Evolutionary conservation across 352 stramenopile genomes (phyloP).

Genomic region (Elongisporangium prolatum): DNA sequence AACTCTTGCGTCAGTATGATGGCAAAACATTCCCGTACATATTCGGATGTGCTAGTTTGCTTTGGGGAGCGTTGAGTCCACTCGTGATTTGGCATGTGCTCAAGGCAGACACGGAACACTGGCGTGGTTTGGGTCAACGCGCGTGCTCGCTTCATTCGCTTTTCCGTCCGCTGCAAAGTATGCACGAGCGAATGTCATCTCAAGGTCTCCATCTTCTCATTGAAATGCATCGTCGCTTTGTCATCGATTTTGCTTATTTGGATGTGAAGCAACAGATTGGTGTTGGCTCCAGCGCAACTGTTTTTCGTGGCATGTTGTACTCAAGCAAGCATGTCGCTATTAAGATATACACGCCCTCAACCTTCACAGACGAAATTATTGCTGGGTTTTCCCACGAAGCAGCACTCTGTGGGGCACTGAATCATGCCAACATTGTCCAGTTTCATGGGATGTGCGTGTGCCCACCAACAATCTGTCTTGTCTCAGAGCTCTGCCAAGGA

Average conservation of each 20-base stretch:
- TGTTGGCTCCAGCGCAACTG: conserved; percentile 33
- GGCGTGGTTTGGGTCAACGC: conserved; percentile 43
- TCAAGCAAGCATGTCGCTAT: conserved; percentile 42
- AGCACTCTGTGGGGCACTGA: conserved; percentile 35
- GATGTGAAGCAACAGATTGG: conserved; percentile 32
- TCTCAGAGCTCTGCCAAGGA: conserved; percentile 48
- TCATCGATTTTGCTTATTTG: conserved; percentile 39
- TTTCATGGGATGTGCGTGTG: conserved; percentile 59
- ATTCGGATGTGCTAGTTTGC: conserved; percentile 3
- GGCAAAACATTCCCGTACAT: neutral
- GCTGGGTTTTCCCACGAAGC: conserved; percentile 52
- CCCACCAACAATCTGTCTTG: conserved; percentile 53
- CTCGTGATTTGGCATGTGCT: conserved; percentile 39
- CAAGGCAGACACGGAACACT: conserved; percentile 59
- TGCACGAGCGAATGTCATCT: conserved; percentile 31
- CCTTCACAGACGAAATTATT: conserved; percentile 47
- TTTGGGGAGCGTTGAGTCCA: conserved; percentile 28
- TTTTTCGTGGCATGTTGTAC: conserved; percentile 40
- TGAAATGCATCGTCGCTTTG: conserved; percentile 36
- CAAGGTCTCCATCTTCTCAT: conserved; percentile 49
- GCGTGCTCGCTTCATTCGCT: conserved; percentile 25
- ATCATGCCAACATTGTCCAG: conserved; percentile 55
- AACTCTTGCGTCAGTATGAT: neutral
- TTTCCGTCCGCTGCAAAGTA: conserved; percentile 27
- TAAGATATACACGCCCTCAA: conserved; percentile 56